phyloP scores from a whole-genome alignment of 768 basidiomycete species.

The Pleurotus giganteus region DNA sequence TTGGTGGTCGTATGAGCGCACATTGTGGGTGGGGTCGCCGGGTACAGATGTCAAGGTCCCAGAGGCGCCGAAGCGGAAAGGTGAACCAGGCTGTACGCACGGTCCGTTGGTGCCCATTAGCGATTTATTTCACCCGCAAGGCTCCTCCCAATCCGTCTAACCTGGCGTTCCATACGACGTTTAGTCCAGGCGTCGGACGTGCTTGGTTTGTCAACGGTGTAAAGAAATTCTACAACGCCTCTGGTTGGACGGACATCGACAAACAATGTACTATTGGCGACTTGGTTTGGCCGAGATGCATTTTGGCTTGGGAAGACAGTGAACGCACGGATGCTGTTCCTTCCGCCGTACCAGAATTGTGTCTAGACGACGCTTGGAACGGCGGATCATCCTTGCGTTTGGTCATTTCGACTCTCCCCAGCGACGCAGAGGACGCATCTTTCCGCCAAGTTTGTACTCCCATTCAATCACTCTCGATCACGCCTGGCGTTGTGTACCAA shows the following conservation, averaged over 20 bases:
- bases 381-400: constrained; percentile 62
- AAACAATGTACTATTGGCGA: constrained; percentile 72
- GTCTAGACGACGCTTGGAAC: constrained; percentile 68
- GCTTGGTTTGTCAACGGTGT: constrained; percentile 67
- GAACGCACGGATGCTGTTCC: too few species aligned
- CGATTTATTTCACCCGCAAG: constrained; percentile 47
- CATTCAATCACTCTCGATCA: constrained; percentile 57
- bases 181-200: constrained; percentile 68
- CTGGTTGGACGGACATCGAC: constrained; percentile 79
- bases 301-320: constrained; percentile 46
- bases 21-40: constrained; percentile 65
- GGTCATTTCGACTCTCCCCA: constrained; percentile 36
- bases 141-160: constrained; percentile 55
- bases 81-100: constrained; percentile 44
- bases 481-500: constrained; percentile 42
- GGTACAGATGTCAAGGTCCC: constrained; percentile 45
- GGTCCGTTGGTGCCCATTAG: constrained; percentile 54
- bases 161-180: constrained; percentile 57
- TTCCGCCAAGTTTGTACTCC: constrained; percentile 66
- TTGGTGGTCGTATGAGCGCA: constrained; percentile 76
- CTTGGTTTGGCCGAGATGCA: constrained; percentile 65
- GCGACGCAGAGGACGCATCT: constrained; percentile 42
- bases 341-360: too few species aligned
- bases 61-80: constrained; percentile 31
- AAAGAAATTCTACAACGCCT: constrained; percentile 41